Percentiles rank a stretch among this genome's conserved stretches.
Evolutionary conservation across 2,329 filamentous ascomycete species (phyloP).

Genomic region (Sarocladiaceae sp.): DNA sequence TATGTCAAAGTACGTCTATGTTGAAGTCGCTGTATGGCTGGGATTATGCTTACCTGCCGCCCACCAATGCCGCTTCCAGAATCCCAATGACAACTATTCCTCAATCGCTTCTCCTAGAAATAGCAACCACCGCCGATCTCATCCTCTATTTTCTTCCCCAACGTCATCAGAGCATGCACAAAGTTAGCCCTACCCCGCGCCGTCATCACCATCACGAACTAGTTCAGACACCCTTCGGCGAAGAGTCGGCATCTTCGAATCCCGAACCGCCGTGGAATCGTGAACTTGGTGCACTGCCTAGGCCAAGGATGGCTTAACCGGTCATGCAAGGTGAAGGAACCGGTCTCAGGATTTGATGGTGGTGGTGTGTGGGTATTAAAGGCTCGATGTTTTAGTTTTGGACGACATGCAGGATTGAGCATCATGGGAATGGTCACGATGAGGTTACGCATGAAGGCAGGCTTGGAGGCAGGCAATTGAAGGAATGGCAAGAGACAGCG

Average conservation of each 20-base stretch:
- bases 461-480: too few species aligned
- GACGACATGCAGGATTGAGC: too few species aligned
- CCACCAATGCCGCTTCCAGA: too few species aligned
- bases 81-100: not conserved
- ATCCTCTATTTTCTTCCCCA: not conserved
- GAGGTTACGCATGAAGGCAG: too few species aligned
- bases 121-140: not conserved
- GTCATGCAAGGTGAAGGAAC: not conserved
- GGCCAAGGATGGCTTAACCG: not conserved
- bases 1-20: too few species aligned
- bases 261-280: not conserved
- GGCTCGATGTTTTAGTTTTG: not conserved
- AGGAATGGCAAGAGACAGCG: too few species aligned
- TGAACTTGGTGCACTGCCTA: not conserved
- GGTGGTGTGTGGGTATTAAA: conserved; percentile 7
- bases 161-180: conserved; percentile 1
- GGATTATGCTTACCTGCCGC: too few species aligned
- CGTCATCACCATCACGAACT: not conserved
- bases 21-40: too few species aligned
- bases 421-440: too few species aligned
- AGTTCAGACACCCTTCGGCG: conserved; percentile 2
- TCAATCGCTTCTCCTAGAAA: not conserved
- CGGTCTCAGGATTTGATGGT: conserved; percentile 1
- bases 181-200: not conserved
- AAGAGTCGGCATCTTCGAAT: conserved; percentile 1